These are phyloP conservation scores for Penicillium fuscoglaucum DNA, from an alignment of 2,329 filamentous ascomycete genomes.

Conservation along the genomic window DNA sequence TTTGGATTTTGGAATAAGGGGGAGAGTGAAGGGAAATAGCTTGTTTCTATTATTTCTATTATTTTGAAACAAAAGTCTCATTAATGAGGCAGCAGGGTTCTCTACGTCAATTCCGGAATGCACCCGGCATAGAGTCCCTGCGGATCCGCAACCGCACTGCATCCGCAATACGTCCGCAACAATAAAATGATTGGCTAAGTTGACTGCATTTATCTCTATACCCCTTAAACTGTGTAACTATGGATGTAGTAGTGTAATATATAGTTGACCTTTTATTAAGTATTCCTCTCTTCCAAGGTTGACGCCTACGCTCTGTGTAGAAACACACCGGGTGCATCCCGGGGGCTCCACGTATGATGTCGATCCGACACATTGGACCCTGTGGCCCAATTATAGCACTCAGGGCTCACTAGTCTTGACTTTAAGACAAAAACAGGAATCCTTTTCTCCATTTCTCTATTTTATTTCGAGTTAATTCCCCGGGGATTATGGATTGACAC, in stretches of 20 bases:
- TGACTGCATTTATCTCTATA: neutral
- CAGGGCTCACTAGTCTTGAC: neutral
- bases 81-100: constrained; percentile 10
- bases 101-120: constrained; percentile 20
- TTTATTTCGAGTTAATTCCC: neutral
- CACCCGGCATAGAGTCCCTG: constrained; percentile 11
- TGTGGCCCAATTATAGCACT: neutral
- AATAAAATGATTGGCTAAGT: neutral
- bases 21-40: neutral
- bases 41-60: neutral
- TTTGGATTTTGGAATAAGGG: neutral
- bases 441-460: neutral
- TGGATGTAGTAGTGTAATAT: neutral
- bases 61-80: neutral
- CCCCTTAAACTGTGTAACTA: neutral
- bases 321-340: constrained; percentile 17
- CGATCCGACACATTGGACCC: neutral
- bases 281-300: neutral
- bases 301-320: neutral
- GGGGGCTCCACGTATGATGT: constrained; percentile 1
- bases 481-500: neutral
- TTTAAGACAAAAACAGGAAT: neutral
- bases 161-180: neutral
- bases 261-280: neutral
- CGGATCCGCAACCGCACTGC: neutral